Conservation (phyloP, 331 rosid genomes). For the Spiraea crenata region DNA sequence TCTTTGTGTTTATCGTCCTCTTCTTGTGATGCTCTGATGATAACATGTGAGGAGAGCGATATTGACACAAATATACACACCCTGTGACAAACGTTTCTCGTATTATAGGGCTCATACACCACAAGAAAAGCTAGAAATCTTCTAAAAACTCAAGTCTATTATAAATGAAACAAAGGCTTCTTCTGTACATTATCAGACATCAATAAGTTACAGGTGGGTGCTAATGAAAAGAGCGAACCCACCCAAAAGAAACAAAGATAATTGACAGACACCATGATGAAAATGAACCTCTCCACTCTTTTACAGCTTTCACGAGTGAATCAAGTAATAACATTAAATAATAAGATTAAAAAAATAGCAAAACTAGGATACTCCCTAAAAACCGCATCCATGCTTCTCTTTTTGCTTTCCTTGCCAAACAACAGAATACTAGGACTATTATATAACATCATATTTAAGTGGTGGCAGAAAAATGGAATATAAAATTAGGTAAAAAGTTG, state of each 20-base stretch:
- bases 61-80: too few relatives aligned
- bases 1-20: too few relatives aligned
- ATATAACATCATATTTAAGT: background rate
- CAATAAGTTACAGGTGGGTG: conserved; percentile 1
- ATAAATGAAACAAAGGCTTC: conserved; percentile 13
- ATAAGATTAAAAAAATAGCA: conserved; percentile 14
- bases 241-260: conserved; percentile 1
- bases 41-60: too few relatives aligned
- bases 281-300: conserved; percentile 10
- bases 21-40: too few relatives aligned
- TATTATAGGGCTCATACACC: background rate
- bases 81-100: too few relatives aligned
- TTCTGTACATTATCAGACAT: conserved; percentile 24
- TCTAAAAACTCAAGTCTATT: conserved; percentile 15
- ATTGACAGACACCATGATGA: conserved; percentile 24
- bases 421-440: conserved; percentile 4
- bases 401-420: conserved; percentile 12
- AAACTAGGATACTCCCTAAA: conserved; percentile 62
- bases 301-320: conserved; percentile 25
- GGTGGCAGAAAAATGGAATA: background rate
- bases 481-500: background rate
- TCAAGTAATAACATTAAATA: conserved; percentile 19
- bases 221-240: background rate
- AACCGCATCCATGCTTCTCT: conserved; percentile 59
- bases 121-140: conserved; percentile 18